A percentile compares a stretch with the other conserved stretches of the same genome.
These are phyloP conservation scores for Remersonia thermophila DNA, from an alignment of 2,329 filamentous ascomycete species.

Conservation along the genomic window DNA sequence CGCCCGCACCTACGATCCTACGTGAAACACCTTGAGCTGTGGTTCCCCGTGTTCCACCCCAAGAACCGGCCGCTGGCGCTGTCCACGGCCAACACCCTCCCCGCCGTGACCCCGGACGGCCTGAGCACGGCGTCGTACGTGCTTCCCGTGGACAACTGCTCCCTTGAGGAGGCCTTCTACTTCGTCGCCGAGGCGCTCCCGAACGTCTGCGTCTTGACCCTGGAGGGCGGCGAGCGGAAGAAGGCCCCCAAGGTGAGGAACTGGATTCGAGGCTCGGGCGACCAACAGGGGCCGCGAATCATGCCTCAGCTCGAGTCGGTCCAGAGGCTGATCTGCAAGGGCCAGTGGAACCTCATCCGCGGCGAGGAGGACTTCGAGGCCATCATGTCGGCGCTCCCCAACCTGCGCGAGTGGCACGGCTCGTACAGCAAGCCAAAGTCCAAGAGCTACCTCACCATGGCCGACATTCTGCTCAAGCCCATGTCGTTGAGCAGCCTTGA, in stretches of 20 bases:
- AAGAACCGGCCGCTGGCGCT: constrained; percentile 33
- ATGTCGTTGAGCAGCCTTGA: constrained; percentile 48
- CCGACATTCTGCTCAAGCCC: constrained; percentile 47
- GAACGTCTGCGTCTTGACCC: constrained; percentile 51
- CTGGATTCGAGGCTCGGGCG: constrained; percentile 27
- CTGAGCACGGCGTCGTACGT: constrained; percentile 46
- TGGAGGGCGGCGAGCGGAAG: constrained; percentile 66
- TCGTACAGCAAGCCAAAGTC: constrained; percentile 60
- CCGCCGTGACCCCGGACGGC: constrained; percentile 42
- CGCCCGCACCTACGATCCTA: constrained; percentile 49
- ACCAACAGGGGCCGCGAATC: constrained; percentile 7
- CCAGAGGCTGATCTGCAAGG: constrained; percentile 57
- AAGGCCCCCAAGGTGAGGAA: constrained; percentile 57
- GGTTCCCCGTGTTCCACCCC: constrained; percentile 63
- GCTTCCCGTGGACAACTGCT: constrained; percentile 52
- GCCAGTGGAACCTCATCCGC: constrained; percentile 66
- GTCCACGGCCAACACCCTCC: constrained; percentile 33
- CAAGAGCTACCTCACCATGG: constrained; percentile 60
- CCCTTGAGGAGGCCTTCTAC: constrained; percentile 55
- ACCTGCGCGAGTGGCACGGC: constrained; percentile 50
- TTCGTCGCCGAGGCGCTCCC: constrained; percentile 49
- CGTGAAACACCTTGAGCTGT: constrained; percentile 63
- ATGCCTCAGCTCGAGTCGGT: constrained; percentile 38
- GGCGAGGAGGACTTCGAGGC: constrained; percentile 48
- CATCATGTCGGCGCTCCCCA: constrained; percentile 51